Base-by-base conservation (phyloP, 2,329 filamentous ascomycete species). In the Ophiostoma australiae region DNA sequence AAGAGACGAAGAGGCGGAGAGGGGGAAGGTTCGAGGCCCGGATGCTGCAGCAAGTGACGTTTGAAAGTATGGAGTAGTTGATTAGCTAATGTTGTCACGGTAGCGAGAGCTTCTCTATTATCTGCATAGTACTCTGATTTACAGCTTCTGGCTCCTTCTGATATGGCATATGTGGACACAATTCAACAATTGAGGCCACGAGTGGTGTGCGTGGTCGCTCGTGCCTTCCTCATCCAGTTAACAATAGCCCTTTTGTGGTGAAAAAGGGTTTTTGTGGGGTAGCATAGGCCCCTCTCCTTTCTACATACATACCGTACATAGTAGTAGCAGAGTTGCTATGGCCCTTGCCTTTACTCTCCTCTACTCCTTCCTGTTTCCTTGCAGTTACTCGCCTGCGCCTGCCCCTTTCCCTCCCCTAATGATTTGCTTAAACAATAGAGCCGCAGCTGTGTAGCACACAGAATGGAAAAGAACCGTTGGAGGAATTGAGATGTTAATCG, bases 171-270 rank as follows among this genome's bases (percentile, higher is more conserved):
- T 66, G 37, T 67, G 66, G 66, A 67, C 66, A 67, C 66, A 67
- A 41, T 48, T 67, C 66, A 67, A 48, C 66, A 67, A 65, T 65
- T 66, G 63, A 66, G 63, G 63, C 63, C 63, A 39, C 61, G 20
- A 39, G 63, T 66, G 63, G 63, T 66, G 63, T 66, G 63, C 63
- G 63, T 66, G 35, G 63, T 66, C 63, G 63, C 63, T 66, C 63
- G 63, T 66, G 63, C 63, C 35, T 66, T 66, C 35, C 61, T 8
- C 33, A 65, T 66, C 33, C 33, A 66, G 63, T 39, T 66, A 66
- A 37, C 35, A 35, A 37, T 37, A 65, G 61, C 31, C 31, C 61
- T 66, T 66, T 27, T 66, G 63, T 66, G 35, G 35, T 11, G 63
- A 66, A 65, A 23, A 17, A 33, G 20, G 17, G 63, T 23, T 13